Percentiles rank a stretch among this genome's conserved stretches.
These are phyloP conservation scores for Eleusine coracana DNA, from an alignment of 176 grass and related monocot genomes.

Conservation along the genomic window DNA sequence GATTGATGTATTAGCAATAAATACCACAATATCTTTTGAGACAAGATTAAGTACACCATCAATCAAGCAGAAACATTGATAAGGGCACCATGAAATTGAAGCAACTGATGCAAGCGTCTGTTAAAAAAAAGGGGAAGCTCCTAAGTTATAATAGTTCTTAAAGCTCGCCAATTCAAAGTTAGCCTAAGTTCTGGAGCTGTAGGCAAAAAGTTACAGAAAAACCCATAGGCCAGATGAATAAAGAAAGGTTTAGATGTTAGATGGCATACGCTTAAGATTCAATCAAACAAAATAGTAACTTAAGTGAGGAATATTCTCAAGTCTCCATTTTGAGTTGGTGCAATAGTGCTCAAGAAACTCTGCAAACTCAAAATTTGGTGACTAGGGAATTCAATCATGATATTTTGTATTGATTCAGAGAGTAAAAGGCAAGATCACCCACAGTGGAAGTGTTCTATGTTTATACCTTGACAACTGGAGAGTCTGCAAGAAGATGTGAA, in stretches of 20 bases:
- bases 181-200: neutral
- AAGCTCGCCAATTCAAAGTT: neutral
- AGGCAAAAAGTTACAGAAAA: neutral
- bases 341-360: neutral
- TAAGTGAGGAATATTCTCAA: slow-evolving; percentile 6
- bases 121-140: neutral
- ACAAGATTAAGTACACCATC: neutral
- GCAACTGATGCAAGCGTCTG: neutral
- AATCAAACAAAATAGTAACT: neutral
- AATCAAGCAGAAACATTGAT: slow-evolving; percentile 12
- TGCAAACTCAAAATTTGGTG: neutral
- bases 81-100: neutral
- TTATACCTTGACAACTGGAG: slow-evolving; percentile 84
- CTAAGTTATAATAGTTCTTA: neutral
- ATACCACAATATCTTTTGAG: too few relatives aligned
- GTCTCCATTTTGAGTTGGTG: slow-evolving; percentile 3
- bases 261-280: slow-evolving; percentile 6
- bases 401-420: slow-evolving; percentile 1
- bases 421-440: slow-evolving; percentile 26
- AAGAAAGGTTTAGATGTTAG: slow-evolving; percentile 10
- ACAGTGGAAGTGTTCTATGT: slow-evolving; percentile 17
- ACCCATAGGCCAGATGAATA: neutral
- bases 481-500: slow-evolving; percentile 89
- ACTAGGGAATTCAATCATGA: neutral
- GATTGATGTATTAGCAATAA: neutral